Percentiles rank a stretch among this genome's conserved stretches.
Evolutionary conservation across 306 rosid genomes (phyloP).

Genomic region (Lathyrus tuberosus): DNA sequence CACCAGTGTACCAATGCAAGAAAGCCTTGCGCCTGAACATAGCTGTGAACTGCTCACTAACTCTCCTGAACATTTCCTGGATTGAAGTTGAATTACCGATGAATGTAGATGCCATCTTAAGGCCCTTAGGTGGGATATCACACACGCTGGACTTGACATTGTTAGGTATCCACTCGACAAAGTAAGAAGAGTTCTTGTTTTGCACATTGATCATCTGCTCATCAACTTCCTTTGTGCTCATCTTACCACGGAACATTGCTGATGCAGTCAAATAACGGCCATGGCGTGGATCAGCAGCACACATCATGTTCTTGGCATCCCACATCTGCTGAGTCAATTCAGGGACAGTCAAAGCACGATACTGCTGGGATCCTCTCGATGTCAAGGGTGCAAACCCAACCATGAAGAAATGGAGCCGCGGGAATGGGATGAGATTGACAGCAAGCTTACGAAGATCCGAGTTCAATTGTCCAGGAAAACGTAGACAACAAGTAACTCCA

Average conservation of each 20-base stretch:
- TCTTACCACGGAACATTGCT: constrained; percentile 63
- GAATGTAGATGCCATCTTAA: constrained; percentile 57
- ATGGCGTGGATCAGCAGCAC: constrained; percentile 62
- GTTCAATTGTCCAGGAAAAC: constrained; percentile 60
- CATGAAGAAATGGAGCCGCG: constrained; percentile 56
- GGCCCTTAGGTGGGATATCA: constrained; percentile 60
- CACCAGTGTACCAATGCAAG: constrained; percentile 64
- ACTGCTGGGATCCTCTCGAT: constrained; percentile 60
- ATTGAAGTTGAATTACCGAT: constrained; percentile 58
- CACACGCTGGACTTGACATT: constrained; percentile 59
- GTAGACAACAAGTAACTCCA: constrained; percentile 61
- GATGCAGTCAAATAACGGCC: constrained; percentile 60
- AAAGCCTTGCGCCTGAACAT: constrained; percentile 67
- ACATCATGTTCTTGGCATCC: constrained; percentile 64
- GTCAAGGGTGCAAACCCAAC: constrained; percentile 61
- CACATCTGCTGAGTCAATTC: constrained; percentile 62
- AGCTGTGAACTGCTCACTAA: constrained; percentile 60
- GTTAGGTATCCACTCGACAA: constrained; percentile 60
- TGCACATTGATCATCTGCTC: constrained; percentile 61
- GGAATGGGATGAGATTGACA: constrained; percentile 61
- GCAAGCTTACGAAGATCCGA: constrained; percentile 61
- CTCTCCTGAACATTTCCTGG: constrained; percentile 64
- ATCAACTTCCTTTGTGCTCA: constrained; percentile 62
- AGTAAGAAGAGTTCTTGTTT: constrained; percentile 62
- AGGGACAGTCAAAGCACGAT: constrained; percentile 57